Base-by-base conservation (phyloP, 768 basidiomycete genomes). In the Boletus coccyginus region DNA sequence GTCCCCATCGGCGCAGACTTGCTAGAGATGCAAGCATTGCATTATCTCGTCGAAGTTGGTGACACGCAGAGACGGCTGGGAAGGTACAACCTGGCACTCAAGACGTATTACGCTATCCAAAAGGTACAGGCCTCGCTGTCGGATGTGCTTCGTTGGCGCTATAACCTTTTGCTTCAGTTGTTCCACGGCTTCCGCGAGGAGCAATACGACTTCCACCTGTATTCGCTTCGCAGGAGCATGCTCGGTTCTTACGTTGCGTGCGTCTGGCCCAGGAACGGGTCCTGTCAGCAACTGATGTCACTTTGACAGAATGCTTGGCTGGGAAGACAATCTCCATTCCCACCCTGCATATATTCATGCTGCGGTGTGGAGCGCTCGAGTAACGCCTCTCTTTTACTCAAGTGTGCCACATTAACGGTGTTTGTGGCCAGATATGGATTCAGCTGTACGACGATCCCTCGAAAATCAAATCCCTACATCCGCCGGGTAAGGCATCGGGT, bases 151-250 rank as follows among this genome's bases (percentile, higher is more conserved):
- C 32, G 31, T 31, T 38, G 35, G 45, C 21, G 45, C 46, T 65
- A 36, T 21, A 65, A 51, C 47, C 16, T 50, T 19, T 50, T 50
- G 21, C 33, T 47, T 40, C 57, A 92, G 91, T 74, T 87, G 16
- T 98, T 96, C 70, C 81, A 87, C 51, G 89, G 90, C 50, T 82
- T 90, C 60, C 93, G 97, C 60, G 94, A 98, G 62, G 95, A 97
- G 66, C 94, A 98, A 73, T 98, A 89, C 63, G 97, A 99, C 71
- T 99, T 99, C 79, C 97, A 99, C 70, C 85, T 89, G 8, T 99
- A 98, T 71, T 92, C 92, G 61, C 62, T 98, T 62, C 86, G 97
- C 51, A 94, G 91, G 63, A 90, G 87, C 64, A 96, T 90, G 9
- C 74, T 98, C 35, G 88, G 86, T 51, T 84, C 92, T 13, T 98